Evolutionary conservation across 176 grass and related monocot species (phyloP), one percentile per base, ranked within the genome.

Genomic region (Triticum monococcum): DNA sequence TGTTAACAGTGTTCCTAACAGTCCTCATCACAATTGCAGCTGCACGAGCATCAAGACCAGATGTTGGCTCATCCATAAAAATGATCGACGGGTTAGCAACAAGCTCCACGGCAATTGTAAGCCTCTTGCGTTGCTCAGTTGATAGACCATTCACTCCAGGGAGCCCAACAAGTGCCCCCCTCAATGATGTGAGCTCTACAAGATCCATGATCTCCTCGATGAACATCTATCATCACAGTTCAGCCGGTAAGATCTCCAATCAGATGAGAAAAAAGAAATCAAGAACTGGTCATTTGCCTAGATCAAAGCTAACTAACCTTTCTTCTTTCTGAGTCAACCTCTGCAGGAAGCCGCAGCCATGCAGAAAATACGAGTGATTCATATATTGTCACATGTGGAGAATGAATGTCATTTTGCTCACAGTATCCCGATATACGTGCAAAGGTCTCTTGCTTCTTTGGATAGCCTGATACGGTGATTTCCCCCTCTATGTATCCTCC

Each of bases 11-110:
- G 62, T 95, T 97, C 64, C 95, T 93, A 32, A 95, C 93, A 36
- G 95, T 89, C 66, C 95, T 95, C 95, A 97, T 97, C 60, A 97
- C 95, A 90, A 97, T 97, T 71, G 95, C 95, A 30, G 93, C 92
- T 37, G 95, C 95, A 59, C 95, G 88, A 60, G 95, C 95, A 79
- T 97, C 95, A 26, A 97, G 93, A 57, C 95, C 95, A 3, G 95
- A 97, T 61, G 95, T 97, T 41, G 95, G 95, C 79, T 97, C 95
- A 88, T 97, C 95, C 95, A 97, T 97, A 78, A 97, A 97, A 86
- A 97, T 91, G 52, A 97, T 97, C 0, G 95, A 97, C 24, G 95
- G 95, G 82, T 95, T 97, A 31, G 95, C 92, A 32, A 97, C 95
- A 81, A 97, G 92, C 79, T 97, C 95, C 72, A 97, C 95, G 23